Evolutionary conservation across 2,329 filamentous ascomycete genomes (phyloP), one percentile per base, ranked within the genome.

Genomic region (Eurotiales sp.): DNA sequence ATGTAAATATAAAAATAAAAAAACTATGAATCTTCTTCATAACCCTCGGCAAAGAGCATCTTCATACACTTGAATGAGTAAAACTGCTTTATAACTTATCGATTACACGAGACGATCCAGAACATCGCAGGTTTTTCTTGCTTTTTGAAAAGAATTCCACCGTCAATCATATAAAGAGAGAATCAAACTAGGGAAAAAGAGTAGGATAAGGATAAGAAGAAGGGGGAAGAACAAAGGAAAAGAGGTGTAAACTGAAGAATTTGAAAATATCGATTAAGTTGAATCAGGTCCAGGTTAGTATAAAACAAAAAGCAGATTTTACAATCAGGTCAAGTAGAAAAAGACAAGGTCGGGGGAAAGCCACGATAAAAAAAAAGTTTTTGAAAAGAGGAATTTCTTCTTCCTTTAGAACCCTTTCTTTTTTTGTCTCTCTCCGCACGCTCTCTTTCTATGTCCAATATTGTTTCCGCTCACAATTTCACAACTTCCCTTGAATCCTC

Each of bases 391-490:
- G 15, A 30, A 36, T 8, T 37, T 39, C 15, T 37, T 47, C 30
- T 12, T 54, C 27, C 45, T 36, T 36, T 19, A 17, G 8, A 37
- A 17, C 17, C 17, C n/a, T n/a, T n/a, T 19, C n/a, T 37, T 37
- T 37, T 17, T 19, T 27, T 54, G 47, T 50, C 25, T 51, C 17
- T 53, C 43, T 50, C n/a, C n/a, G n/a, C 39, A 53, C 56, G 61
- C 64, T 36, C 61, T 63, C 61, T 69, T 65, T 69, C 67, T 69
- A 69, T 68, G 65, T 48, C 50, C 44, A 47, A 41, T 43, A 34
- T 40, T 46, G 39, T 47, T 40, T 52, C 43, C 21, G 34, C 34
- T 37, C 34, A 37, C 34, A 37, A 21, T 37, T 37, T 37, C 34
- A 19, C 34, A 21, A 37, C 8, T 37, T 17, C 15, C 34, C 34